Percentiles rank a stretch among this genome's conserved stretches.
Conservation (phyloP, 2,329 filamentous ascomycete species). For the Shiraia sp. region DNA sequence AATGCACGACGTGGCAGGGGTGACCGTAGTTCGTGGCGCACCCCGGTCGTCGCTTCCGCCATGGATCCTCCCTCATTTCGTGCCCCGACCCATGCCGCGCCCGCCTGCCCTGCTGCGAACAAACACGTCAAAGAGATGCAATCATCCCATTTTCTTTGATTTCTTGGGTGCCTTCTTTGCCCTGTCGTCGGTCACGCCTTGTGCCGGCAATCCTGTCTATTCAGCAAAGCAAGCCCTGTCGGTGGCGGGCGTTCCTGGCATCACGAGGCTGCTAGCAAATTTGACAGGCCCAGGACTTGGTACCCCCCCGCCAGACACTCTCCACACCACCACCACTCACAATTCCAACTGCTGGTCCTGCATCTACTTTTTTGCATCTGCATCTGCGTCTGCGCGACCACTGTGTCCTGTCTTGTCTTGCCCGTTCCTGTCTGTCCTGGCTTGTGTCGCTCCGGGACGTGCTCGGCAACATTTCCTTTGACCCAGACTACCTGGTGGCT, state of each 20-base stretch:
- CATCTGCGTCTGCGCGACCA: too few relatives aligned
- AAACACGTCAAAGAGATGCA: too few relatives aligned
- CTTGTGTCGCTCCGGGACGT: too few relatives aligned
- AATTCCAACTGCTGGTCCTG: constrained; percentile 2
- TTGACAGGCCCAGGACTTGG: constrained; percentile 5
- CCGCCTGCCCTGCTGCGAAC: neutral
- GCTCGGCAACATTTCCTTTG: too few relatives aligned
- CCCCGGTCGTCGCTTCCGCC: constrained; percentile 5
- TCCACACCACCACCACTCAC: neutral
- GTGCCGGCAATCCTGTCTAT: neutral
- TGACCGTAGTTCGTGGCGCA: too few relatives aligned
- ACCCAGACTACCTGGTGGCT: neutral
- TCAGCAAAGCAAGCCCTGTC: neutral
- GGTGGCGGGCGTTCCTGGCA: neutral
- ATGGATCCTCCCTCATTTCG: constrained; percentile 16
- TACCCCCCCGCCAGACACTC: too few relatives aligned
- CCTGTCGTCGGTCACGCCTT: neutral
- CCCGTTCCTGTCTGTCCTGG: too few relatives aligned
- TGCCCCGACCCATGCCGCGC: constrained; percentile 6
- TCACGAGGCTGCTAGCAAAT: constrained; percentile 9
- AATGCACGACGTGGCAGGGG: too few relatives aligned
- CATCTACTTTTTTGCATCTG: too few relatives aligned
- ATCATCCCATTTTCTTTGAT: neutral
- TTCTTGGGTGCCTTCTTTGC: neutral
- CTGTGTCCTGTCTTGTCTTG: too few relatives aligned